phyloP scores from a whole-genome alignment of 1,139 yeast species.

The Diutina sp. region DNA sequence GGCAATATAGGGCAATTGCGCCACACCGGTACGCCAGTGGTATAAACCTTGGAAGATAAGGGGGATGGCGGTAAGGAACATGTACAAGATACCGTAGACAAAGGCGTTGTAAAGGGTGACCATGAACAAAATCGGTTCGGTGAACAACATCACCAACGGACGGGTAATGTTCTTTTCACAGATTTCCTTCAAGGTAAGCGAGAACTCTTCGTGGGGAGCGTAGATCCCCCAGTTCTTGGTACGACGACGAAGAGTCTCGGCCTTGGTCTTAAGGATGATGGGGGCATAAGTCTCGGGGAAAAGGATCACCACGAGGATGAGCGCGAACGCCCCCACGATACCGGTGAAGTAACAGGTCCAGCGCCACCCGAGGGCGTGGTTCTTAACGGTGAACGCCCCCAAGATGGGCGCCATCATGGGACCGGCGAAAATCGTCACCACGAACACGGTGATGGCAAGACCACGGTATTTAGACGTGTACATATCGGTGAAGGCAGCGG shows the following conservation, averaged over 20 bases:
- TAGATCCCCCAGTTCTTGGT: conserved; percentile 66
- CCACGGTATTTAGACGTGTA: conserved; percentile 53
- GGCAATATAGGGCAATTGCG: conserved; percentile 51
- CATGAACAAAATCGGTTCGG: conserved; percentile 63
- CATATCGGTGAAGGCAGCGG: conserved; percentile 74
- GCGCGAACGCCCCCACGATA: conserved; percentile 27
- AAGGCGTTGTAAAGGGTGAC: conserved; percentile 70
- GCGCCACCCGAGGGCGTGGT: conserved; percentile 51
- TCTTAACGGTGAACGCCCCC: conserved; percentile 38
- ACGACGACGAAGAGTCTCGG: conserved; percentile 21
- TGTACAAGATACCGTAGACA: conserved; percentile 70
- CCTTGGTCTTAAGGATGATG: conserved; percentile 8
- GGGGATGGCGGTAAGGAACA: conserved; percentile 72
- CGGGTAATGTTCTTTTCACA: conserved; percentile 56
- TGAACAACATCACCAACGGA: conserved; percentile 54
- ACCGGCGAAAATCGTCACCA: conserved; percentile 59
- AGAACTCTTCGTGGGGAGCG: conserved; percentile 71
- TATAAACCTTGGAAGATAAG: conserved; percentile 55
- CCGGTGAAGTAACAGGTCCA: conserved; percentile 47
- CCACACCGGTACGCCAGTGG: conserved; percentile 38
- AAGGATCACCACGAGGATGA: conserved; percentile 16
- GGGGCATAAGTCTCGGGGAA: conserved; percentile 39
- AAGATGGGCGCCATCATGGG: conserved; percentile 67
- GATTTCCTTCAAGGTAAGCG: conserved; percentile 49
- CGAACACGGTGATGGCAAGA: conserved; percentile 39